Conservation (phyloP, 2,329 filamentous ascomycete species). For the Sclerotinia minor region DNA sequence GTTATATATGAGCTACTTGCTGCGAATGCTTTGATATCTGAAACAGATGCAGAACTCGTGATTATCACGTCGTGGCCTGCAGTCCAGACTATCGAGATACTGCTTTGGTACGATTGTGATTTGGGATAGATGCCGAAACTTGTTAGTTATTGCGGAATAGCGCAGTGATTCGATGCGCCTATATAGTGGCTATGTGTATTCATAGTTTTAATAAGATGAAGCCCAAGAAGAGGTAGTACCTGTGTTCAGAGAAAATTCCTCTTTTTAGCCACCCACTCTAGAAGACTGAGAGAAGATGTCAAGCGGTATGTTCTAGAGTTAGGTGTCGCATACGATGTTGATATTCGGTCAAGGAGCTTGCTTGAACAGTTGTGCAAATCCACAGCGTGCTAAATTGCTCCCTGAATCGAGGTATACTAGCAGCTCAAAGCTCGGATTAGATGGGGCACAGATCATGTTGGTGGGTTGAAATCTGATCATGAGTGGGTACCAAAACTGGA, state of each 20-base stretch:
- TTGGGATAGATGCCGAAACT: background rate
- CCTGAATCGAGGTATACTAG: too few species aligned
- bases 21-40: too few species aligned
- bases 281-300: background rate
- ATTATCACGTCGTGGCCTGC: too few species aligned
- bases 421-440: too few species aligned
- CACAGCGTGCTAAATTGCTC: background rate
- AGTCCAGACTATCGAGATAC: background rate
- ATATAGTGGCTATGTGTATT: background rate
- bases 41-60: background rate
- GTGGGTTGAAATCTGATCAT: background rate
- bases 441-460: background rate
- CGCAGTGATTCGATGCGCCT: background rate
- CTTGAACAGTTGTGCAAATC: background rate
- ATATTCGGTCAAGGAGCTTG: background rate
- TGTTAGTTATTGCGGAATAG: background rate
- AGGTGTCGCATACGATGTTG: background rate
- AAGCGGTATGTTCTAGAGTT: background rate
- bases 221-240: background rate
- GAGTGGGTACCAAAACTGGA: background rate
- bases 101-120: background rate
- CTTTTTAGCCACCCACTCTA: background rate
- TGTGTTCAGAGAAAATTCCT: background rate
- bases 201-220: background rate
- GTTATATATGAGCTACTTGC: too few species aligned